These are phyloP conservation scores for Taiozyma sp. DNA, from an alignment of 1,139 yeast species.

Conservation along the genomic window DNA sequence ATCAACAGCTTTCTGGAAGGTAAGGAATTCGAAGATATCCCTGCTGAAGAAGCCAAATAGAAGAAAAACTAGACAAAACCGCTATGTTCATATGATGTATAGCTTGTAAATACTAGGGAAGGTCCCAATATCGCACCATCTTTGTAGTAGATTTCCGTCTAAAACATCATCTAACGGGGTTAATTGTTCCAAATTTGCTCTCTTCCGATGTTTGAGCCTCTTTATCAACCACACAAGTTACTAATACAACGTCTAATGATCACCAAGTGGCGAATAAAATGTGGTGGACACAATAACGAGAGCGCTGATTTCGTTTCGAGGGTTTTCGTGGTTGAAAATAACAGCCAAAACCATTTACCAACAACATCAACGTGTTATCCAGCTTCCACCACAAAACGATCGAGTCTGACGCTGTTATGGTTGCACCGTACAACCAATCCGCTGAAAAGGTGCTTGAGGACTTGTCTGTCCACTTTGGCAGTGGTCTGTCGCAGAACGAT, in stretches of 20 bases:
- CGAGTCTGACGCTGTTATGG: neutral
- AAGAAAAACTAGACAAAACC: neutral
- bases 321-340: neutral
- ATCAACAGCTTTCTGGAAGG: constrained; percentile 23
- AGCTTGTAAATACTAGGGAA: neutral
- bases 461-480: constrained; percentile 9
- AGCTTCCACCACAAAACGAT: neutral
- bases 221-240: no score
- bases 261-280: no score
- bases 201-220: no score
- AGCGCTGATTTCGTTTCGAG: no score
- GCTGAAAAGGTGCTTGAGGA: constrained; percentile 8
- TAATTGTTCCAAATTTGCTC: no score
- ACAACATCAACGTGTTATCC: neutral
- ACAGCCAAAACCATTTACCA: neutral
- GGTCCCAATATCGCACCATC: neutral
- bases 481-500: constrained; percentile 14
- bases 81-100: neutral
- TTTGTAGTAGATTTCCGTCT: no score
- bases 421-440: constrained; percentile 10
- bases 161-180: no score
- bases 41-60: neutral
- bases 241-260: no score
- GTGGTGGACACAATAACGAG: no score
- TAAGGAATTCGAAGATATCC: constrained; percentile 16